Conservation (phyloP, 768 basidiomycete genomes). For the Russula foetens region DNA sequence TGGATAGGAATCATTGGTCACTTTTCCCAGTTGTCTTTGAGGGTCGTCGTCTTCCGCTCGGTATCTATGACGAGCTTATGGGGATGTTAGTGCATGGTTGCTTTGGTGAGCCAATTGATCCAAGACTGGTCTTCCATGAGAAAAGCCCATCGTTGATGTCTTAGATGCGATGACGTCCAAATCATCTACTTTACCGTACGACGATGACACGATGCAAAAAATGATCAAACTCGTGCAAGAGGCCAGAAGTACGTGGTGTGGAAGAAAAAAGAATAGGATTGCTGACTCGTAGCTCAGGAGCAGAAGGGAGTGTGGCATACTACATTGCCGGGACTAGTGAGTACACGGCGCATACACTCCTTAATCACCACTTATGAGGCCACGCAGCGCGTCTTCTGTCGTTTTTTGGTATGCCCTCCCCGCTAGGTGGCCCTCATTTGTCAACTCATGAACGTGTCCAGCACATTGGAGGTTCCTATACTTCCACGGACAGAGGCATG, state of each 20-base stretch:
- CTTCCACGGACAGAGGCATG: constrained; percentile 15
- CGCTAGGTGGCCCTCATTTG: neutral
- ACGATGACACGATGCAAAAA: neutral
- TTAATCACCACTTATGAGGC: neutral
- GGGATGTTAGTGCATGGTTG: constrained; percentile 34
- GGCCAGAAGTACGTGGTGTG: neutral
- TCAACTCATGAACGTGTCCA: neutral
- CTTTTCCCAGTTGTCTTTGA: constrained; percentile 21
- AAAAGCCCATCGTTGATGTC: neutral
- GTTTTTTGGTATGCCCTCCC: constrained; percentile 11
- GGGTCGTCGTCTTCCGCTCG: constrained; percentile 3
- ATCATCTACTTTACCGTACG: constrained; percentile 12
- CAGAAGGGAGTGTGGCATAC: neutral
- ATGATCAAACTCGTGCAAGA: constrained; percentile 12
- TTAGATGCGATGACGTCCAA: constrained; percentile 14
- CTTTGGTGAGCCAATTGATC: constrained; percentile 28
- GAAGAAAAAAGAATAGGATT: too few species aligned
- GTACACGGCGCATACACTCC: neutral
- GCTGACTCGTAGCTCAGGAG: neutral
- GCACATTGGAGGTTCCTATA: constrained; percentile 17
- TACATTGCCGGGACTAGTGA: constrained; percentile 4
- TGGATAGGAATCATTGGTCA: constrained; percentile 24
- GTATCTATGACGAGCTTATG: constrained; percentile 26
- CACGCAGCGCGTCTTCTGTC: constrained; percentile 11
- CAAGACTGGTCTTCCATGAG: neutral